Percentiles rank a stretch among this genome's conserved stretches.
Conservation (phyloP, 1,139 yeast genomes). For the Hyphopichia fennica region DNA sequence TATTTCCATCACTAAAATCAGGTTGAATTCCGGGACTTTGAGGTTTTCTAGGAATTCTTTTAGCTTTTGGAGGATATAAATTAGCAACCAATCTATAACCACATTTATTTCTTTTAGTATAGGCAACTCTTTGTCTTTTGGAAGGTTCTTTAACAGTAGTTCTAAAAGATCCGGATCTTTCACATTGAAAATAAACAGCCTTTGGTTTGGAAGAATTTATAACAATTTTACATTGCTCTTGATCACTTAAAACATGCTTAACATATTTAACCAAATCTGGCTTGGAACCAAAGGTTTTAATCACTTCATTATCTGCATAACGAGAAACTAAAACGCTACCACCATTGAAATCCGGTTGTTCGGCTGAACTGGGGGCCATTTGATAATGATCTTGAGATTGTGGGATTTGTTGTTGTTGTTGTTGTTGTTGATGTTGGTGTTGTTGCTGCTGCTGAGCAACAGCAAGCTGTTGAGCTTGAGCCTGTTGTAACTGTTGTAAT, state of each 20-base stretch:
- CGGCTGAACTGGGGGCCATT: conserved; percentile 13
- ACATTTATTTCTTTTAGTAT: conserved; percentile 51
- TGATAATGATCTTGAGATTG: conserved; percentile 21
- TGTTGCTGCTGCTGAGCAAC: conserved; percentile 19
- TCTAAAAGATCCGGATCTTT: conserved; percentile 47
- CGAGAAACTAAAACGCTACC: conserved; percentile 18
- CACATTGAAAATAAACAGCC: conserved; percentile 54
- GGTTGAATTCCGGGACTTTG: conserved; percentile 9
- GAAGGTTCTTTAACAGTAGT: conserved; percentile 50
- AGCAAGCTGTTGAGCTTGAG: conserved; percentile 10
- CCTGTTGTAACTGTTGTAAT: conserved; percentile 13
- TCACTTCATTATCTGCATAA: conserved; percentile 45
- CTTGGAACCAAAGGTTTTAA: conserved; percentile 45
- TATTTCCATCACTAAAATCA: conserved; percentile 18
- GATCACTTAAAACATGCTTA: conserved; percentile 41
- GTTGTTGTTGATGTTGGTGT: conserved; percentile 11
- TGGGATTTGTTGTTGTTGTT: conserved; percentile 13
- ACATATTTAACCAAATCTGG: conserved; percentile 45
- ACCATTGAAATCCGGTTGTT: conserved; percentile 9
- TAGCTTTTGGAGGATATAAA: conserved; percentile 44
- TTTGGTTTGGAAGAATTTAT: conserved; percentile 51
- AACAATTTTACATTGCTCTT: conserved; percentile 50
- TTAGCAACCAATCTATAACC: conserved; percentile 51
- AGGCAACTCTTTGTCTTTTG: conserved; percentile 52
- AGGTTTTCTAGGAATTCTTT: conserved; percentile 25